A percentile compares a stretch with the other conserved stretches of the same genome.
phyloP scores from a whole-genome alignment of 2,329 filamentous ascomycete species.

The Clonostachys chloroleuca region DNA sequence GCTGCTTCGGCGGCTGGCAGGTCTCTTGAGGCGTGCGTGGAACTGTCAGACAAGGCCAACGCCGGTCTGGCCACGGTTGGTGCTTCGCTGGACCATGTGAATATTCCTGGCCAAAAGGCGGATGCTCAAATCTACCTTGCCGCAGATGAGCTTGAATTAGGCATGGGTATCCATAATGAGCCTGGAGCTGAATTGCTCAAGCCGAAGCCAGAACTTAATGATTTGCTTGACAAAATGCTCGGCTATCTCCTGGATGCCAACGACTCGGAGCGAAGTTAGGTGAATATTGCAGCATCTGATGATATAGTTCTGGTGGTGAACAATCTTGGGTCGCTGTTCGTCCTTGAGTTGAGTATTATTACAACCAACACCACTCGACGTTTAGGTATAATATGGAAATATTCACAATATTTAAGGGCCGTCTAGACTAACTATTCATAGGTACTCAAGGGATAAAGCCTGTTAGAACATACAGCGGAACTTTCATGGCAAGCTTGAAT shows the following conservation, averaged over 20 bases:
- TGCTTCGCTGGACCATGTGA: background rate
- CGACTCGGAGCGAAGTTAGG: background rate
- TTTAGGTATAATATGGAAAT: background rate
- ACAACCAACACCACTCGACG: background rate
- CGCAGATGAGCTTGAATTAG: background rate
- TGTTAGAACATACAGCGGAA: background rate
- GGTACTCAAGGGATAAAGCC: background rate
- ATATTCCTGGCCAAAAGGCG: background rate
- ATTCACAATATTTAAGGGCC: too few relatives aligned
- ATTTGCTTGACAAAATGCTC: background rate
- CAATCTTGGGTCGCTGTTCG: background rate
- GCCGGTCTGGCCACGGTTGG: background rate
- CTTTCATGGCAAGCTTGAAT: background rate
- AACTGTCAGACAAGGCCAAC: too few relatives aligned
- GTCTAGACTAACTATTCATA: background rate
- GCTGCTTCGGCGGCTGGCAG: background rate
- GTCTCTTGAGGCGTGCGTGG: background rate
- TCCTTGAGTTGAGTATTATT: background rate
- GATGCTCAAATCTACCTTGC: too few relatives aligned
- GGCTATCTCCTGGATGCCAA: background rate
- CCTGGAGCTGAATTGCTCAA: background rate
- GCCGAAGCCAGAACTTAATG: background rate
- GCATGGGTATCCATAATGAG: constrained; percentile 1
- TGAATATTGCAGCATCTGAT: background rate
- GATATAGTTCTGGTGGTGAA: background rate